Evolutionary conservation across 257 asterid species (phyloP).

Genomic region (Solanum boliviense): DNA sequence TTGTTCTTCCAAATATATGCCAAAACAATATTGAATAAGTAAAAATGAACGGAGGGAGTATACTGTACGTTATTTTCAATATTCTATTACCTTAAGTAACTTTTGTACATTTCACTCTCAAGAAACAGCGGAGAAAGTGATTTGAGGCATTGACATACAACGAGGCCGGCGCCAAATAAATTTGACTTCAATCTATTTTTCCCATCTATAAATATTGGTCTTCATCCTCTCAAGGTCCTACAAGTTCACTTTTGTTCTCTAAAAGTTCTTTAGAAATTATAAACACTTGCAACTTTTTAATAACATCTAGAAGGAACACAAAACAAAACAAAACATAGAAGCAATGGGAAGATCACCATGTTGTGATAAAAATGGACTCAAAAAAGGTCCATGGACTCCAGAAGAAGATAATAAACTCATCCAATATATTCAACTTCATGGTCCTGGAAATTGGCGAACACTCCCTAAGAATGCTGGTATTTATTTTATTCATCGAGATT

Average conservation of each 20-base stretch:
- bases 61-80: not conserved
- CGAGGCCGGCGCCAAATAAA: constrained; percentile 71
- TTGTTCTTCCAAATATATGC: not conserved
- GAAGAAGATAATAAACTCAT: constrained; percentile 67
- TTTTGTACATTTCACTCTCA: not conserved
- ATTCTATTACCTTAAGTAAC: not conserved
- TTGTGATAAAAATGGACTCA: constrained; percentile 62
- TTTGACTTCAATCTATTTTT: constrained; percentile 38
- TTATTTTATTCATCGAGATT: not conserved
- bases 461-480: constrained; percentile 78
- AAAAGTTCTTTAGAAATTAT: not conserved
- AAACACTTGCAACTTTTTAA: not conserved
- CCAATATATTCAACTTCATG: constrained; percentile 42
- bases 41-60: not conserved
- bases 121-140: not conserved
- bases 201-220: constrained; percentile 30
- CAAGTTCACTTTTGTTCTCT: constrained; percentile 10
- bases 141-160: constrained; percentile 5
- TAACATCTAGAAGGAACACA: not conserved
- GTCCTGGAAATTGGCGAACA: constrained; percentile 71
- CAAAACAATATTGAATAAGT: not conserved
- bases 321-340: not conserved
- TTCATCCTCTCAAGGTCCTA: constrained; percentile 20
- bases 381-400: constrained; percentile 86
- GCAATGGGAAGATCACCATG: constrained; percentile 83